Evolutionary conservation across 2,329 filamentous ascomycete species (phyloP).

Genomic region (Penicillium sp.): DNA sequence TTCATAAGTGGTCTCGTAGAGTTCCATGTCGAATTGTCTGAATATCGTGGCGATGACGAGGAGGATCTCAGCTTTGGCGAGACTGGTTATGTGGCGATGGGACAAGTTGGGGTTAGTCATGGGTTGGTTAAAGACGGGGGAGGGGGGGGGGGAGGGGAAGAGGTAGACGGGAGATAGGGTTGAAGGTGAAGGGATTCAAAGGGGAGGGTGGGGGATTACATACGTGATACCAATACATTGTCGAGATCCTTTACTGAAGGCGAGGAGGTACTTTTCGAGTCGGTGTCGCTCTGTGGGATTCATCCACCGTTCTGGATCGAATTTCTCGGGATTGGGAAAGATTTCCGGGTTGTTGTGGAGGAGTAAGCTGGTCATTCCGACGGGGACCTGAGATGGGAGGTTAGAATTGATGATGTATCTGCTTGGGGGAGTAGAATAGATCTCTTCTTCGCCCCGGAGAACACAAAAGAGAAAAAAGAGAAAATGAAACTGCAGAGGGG

Average conservation of each 20-base stretch:
- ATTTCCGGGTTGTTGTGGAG: constrained; percentile 32
- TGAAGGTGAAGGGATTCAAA: too few relatives aligned
- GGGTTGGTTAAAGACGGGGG: neutral
- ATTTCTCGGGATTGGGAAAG: constrained; percentile 32
- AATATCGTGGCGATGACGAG: constrained; percentile 26
- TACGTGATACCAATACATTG: constrained; percentile 45
- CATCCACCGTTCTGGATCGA: constrained; percentile 37
- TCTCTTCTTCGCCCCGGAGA: too few relatives aligned
- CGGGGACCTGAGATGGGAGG: constrained; percentile 20
- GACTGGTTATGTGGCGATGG: constrained; percentile 12
- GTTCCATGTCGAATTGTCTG: constrained; percentile 26
- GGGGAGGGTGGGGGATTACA: neutral
- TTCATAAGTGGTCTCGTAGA: constrained; percentile 28
- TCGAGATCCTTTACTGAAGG: constrained; percentile 38
- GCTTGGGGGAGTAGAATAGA: too few relatives aligned
- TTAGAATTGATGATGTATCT: neutral
- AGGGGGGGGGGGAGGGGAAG: too few relatives aligned
- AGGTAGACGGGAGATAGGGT: too few relatives aligned
- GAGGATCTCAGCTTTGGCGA: constrained; percentile 31
- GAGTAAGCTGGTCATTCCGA: constrained; percentile 35
- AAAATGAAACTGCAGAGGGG: too few relatives aligned
- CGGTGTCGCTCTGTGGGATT: constrained; percentile 26
- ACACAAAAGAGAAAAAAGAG: too few relatives aligned
- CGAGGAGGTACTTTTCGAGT: constrained; percentile 33
- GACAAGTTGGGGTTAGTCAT: neutral